phyloP scores from a whole-genome alignment of 371 early-diverging fungal species.

The Syncephalastrum monosporum region DNA sequence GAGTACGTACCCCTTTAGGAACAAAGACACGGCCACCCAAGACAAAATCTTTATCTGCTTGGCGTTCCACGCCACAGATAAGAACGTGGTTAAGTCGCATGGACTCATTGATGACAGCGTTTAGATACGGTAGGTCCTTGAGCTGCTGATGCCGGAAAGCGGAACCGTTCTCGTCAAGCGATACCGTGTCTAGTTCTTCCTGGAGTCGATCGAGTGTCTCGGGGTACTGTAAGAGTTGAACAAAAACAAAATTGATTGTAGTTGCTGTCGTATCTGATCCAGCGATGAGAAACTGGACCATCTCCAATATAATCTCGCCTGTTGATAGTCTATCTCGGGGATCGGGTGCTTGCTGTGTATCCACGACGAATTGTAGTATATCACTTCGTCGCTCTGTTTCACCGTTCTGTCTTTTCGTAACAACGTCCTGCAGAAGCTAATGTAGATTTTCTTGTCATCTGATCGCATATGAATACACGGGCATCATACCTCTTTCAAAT shows the following conservation, averaged over 20 bases:
- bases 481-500: too few species aligned
- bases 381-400: too few species aligned
- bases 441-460: too few species aligned
- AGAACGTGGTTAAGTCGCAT: constrained; percentile 27
- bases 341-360: too few species aligned
- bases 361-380: too few species aligned
- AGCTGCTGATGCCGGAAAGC: constrained; percentile 28
- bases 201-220: constrained; percentile 14
- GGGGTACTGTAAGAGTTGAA: constrained; percentile 21
- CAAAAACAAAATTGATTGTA: too few species aligned
- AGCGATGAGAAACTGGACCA: too few species aligned
- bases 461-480: too few species aligned
- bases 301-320: too few species aligned
- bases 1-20: constrained; percentile 24
- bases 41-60: constrained; percentile 13
- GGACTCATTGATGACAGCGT: constrained; percentile 32
- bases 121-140: constrained; percentile 26
- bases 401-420: constrained; percentile 14
- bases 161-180: background rate
- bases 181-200: constrained; percentile 21
- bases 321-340: too few species aligned
- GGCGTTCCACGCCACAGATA: constrained; percentile 19
- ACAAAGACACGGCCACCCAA: constrained; percentile 15
- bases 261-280: too few species aligned
- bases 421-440: constrained; percentile 21